These are phyloP conservation scores for Pleurotus cornucopiae DNA, from an alignment of 768 basidiomycete species.

Conservation along the genomic window DNA sequence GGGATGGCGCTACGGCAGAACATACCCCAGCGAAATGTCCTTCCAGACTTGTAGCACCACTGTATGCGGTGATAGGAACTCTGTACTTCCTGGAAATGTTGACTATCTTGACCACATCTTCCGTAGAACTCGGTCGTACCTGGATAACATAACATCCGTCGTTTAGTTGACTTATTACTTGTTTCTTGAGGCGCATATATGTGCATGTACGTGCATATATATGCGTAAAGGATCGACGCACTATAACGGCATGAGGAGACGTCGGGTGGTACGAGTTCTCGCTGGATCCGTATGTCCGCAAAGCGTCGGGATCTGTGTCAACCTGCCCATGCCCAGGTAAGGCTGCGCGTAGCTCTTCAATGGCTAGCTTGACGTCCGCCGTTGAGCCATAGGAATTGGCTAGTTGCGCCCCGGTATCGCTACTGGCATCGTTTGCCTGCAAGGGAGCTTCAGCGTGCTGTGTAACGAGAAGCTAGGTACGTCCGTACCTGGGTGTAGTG, in stretches of 20 bases:
- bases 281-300: conserved; percentile 53
- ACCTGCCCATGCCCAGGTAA: conserved; percentile 35
- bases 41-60: conserved; percentile 80
- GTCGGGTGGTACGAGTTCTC: conserved; percentile 41
- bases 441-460: background rate
- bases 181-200: conserved; percentile 23
- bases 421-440: no score
- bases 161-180: background rate
- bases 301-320: conserved; percentile 43
- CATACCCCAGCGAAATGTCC: conserved; percentile 67
- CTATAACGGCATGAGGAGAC: conserved; percentile 10
- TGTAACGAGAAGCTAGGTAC: background rate
- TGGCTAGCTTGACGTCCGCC: conserved; percentile 48
- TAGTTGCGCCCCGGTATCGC: no score
- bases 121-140: conserved; percentile 63
- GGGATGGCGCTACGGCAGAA: background rate
- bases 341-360: conserved; percentile 39
- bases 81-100: conserved; percentile 68
- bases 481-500: background rate
- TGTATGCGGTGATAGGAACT: conserved; percentile 77
- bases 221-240: background rate
- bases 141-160: conserved; percentile 45
- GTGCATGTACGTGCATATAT: conserved; percentile 1
- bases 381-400: conserved; percentile 39
- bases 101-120: conserved; percentile 79